A percentile compares a stretch with the other conserved stretches of the same genome.
Conservation (phyloP, 352 stramenopile species). For the Globisporangium takayamanum region DNA sequence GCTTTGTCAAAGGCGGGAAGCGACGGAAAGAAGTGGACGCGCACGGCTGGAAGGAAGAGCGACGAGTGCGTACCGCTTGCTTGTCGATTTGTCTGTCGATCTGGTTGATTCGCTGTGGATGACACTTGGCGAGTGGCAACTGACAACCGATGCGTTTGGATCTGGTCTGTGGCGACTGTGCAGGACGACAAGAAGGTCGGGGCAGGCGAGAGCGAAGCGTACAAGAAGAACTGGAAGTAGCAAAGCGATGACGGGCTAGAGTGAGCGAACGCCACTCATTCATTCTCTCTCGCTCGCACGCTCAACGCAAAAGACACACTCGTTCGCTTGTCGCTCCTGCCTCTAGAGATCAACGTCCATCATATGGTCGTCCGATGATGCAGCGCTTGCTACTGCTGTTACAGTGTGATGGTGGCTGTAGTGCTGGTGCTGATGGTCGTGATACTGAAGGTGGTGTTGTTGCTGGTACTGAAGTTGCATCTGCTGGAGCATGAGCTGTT, state of each 20-base stretch:
- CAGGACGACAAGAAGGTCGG: conserved; percentile 58
- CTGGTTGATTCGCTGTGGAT: background rate
- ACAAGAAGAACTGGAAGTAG: conserved; percentile 82
- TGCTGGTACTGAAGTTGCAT: conserved; percentile 31
- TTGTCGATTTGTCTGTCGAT: background rate
- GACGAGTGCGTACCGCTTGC: conserved; percentile 24
- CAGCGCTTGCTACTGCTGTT: conserved; percentile 5
- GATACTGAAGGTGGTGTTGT: conserved; percentile 10
- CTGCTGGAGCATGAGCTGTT: conserved; percentile 12
- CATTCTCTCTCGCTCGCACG: background rate
- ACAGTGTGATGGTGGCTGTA: background rate
- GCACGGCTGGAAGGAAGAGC: conserved; percentile 62
- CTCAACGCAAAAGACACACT: conserved; percentile 4
- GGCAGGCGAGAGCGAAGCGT: conserved; percentile 56
- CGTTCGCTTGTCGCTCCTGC: background rate
- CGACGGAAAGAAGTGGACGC: conserved; percentile 50
- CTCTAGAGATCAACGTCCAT: conserved; percentile 53
- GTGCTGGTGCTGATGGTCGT: conserved; percentile 15
- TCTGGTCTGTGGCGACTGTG: background rate
- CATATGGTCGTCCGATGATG: conserved; percentile 38
- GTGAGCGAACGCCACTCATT: background rate
- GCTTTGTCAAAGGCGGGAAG: conserved; percentile 75
- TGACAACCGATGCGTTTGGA: background rate
- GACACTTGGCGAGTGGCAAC: background rate
- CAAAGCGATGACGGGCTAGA: conserved; percentile 2